Evolutionary conservation across 805 yeast genomes (phyloP).

Genomic region (Pichia scutulata): DNA sequence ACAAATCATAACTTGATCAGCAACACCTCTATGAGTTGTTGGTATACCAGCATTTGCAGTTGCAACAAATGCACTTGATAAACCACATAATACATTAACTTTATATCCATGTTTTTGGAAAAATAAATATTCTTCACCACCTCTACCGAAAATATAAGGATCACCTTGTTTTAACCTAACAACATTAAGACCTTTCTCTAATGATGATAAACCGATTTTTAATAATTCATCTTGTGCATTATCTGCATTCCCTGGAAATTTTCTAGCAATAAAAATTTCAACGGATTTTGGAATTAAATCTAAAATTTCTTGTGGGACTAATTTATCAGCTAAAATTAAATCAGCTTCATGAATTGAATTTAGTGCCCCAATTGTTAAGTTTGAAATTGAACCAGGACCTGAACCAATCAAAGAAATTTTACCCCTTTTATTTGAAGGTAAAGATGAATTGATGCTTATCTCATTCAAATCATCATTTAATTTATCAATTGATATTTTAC

Average conservation of each 20-base stretch:
- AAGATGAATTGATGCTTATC: not conserved
- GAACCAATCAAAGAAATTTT: slow-evolving; percentile 80
- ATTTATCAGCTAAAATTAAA: slow-evolving; percentile 77
- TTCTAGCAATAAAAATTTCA: slow-evolving; percentile 76
- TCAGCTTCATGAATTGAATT: slow-evolving; percentile 78
- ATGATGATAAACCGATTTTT: slow-evolving; percentile 58
- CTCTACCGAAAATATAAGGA: slow-evolving; percentile 93
- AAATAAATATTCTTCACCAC: slow-evolving; percentile 82
- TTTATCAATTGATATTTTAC: slow-evolving; percentile 51
- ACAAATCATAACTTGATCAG: slow-evolving; percentile 87
- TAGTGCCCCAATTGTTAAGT: slow-evolving; percentile 79
- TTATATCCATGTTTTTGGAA: slow-evolving; percentile 60
- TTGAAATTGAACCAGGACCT: slow-evolving; percentile 85
- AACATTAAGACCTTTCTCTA: slow-evolving; percentile 63
- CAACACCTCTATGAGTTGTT: slow-evolving; percentile 84
- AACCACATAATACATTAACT: slow-evolving; percentile 78
- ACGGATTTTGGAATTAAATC: slow-evolving; percentile 74
- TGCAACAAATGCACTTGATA: slow-evolving; percentile 84
- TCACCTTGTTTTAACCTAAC: slow-evolving; percentile 94
- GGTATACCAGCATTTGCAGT: slow-evolving; percentile 79
- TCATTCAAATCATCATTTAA: slow-evolving; percentile 30
- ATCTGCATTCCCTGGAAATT: slow-evolving; percentile 96
- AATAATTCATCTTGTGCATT: slow-evolving; percentile 82
- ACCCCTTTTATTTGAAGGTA: slow-evolving; percentile 33
- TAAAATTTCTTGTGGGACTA: slow-evolving; percentile 83